phyloP scores from a whole-genome alignment of 31 red algal genomes.

The Pterothamnion heteromorphum region DNA sequence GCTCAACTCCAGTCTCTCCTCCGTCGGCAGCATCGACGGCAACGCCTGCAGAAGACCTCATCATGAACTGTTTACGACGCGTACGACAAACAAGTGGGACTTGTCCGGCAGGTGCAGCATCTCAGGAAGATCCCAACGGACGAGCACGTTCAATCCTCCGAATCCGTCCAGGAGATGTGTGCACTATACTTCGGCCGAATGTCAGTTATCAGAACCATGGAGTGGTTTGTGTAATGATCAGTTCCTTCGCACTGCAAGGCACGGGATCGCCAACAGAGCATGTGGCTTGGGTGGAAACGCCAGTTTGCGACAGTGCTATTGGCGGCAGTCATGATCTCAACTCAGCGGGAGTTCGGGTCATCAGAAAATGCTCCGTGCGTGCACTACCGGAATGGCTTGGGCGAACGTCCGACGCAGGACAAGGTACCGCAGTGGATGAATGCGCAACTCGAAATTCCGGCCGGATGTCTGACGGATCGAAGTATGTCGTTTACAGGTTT shows the following conservation, averaged over 20 bases:
- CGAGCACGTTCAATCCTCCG: not conserved
- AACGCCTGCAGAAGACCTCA: not conserved
- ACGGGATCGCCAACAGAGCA: not conserved
- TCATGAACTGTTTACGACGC: not conserved
- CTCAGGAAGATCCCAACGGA: not conserved
- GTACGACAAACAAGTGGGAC: not conserved
- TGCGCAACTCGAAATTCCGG: not conserved
- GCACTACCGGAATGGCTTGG: not conserved
- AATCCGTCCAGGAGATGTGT: not conserved
- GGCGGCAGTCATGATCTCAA: not conserved
- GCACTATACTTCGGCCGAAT: too few species aligned
- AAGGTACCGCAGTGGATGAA: not conserved
- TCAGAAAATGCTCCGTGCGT: not conserved
- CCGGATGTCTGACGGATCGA: not conserved
- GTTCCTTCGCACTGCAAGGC: not conserved
- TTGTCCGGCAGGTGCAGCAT: not conserved
- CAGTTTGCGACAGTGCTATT: not conserved
- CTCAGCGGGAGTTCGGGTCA: not conserved
- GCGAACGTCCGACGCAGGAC: not conserved
- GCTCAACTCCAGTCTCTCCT: not conserved
- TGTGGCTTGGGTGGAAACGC: not conserved
- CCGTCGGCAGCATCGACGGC: not conserved
- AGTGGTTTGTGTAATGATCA: not conserved
- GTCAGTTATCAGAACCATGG: not conserved
- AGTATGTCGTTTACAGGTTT: not conserved